These are phyloP conservation scores for Calonectria naviculata DNA, from an alignment of 2,329 filamentous ascomycete genomes.

Conservation along the genomic window DNA sequence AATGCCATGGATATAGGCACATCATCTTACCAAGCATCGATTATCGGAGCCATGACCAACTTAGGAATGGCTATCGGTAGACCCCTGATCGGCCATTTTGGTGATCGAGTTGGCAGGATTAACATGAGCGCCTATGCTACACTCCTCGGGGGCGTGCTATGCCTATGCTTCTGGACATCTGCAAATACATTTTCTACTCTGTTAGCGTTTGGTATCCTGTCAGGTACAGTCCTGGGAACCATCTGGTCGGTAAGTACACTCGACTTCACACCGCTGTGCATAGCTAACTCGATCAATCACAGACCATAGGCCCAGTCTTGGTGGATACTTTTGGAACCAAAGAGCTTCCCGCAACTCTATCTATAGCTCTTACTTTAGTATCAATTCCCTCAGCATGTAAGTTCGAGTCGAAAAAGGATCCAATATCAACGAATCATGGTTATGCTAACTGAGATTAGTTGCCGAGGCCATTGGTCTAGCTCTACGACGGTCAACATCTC, in stretches of 20 bases:
- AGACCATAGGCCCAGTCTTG: not conserved
- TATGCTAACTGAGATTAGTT: not conserved
- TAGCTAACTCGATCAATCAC: not conserved
- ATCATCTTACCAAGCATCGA: not conserved
- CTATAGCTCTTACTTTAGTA: not conserved
- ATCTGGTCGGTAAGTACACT: slow-evolving; percentile 3
- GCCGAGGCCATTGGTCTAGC: not conserved
- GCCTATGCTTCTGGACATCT: slow-evolving; percentile 1
- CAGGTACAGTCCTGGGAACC: not conserved
- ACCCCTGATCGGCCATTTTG: not conserved
- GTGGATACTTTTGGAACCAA: not conserved
- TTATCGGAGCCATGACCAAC: slow-evolving; percentile 1
- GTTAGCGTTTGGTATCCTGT: slow-evolving; percentile 1
- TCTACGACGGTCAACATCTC: not conserved
- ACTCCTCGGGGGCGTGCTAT: not conserved
- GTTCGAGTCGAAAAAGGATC: not conserved
- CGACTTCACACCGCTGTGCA: not conserved
- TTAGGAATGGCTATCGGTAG: not conserved
- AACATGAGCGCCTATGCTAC: slow-evolving; percentile 4
- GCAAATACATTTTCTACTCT: not conserved
- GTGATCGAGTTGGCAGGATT: not conserved
- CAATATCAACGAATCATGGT: not conserved
- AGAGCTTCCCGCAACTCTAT: not conserved
- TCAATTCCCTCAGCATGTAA: not conserved
- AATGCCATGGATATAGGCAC: not conserved